Base-by-base conservation (phyloP, 2,329 filamentous ascomycete species). In the Ilyonectria sp. region DNA sequence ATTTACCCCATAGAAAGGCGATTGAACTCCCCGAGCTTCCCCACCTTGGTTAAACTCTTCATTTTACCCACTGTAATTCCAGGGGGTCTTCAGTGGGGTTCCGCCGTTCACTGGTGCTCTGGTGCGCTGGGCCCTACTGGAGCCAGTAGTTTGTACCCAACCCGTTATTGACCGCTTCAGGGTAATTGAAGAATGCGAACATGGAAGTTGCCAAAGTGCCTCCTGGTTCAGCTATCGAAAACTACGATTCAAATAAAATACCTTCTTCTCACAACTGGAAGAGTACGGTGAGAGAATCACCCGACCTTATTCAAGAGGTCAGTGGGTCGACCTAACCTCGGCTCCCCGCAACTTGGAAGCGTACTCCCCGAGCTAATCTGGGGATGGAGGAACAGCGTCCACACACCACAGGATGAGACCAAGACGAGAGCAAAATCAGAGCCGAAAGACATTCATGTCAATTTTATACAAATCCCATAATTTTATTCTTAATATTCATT, bases 1-100 rank as follows among this genome's bases (percentile, higher is more conserved):
- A 64, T 53, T 49, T 59, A 59, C 62, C 55, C 62, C 62, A 31
- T 55, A 61, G 53, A 60, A 64, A 47, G 40, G 6, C 47, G 49
- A 49, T 43, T 61, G 55, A 64, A 60, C 56, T 65, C 57, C 57
- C 56, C 50, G 50, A 61, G 26, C 35, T 52, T 50, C 57, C 63
- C 63, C 57, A 60, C 56, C 37, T n/a, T 17, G 15, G 1, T 15
- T 2, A 46, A 31, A 19, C 37, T 33, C 55, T 49, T 26, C 19
- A 43, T n/a, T 15, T 43, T 17, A 31, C 26, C 31, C 29, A 21
- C 49, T 35, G 49, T 7, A 52, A 13, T 31, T 52, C 13, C 46
- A 49, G 21, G 10, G 46, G 23, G 23, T 13, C n/a, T 10, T 10
- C 43, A 19, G n/a, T 21, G 15, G 9, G 43, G n/a, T 46, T 21